phyloP scores from a whole-genome alignment of 2,329 filamentous ascomycete genomes.

The Fusarium dimerum region DNA sequence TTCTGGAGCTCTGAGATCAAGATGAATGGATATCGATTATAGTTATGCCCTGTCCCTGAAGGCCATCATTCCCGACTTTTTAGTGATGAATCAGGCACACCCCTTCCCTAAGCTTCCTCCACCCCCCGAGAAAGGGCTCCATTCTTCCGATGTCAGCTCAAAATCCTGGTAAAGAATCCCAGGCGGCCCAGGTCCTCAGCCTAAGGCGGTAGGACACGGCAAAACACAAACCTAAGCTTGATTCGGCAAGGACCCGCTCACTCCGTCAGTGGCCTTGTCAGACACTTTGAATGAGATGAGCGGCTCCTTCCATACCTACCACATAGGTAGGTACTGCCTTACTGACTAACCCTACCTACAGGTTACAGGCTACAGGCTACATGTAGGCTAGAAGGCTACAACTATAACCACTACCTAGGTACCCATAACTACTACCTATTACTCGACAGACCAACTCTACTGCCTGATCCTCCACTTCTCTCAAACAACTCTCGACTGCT shows the following conservation, averaged over 20 bases:
- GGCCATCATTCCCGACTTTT: too few relatives aligned
- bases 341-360: too few relatives aligned
- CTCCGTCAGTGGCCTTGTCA: slow-evolving; percentile 22
- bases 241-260: slow-evolving; percentile 18
- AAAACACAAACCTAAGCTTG: slow-evolving; percentile 22
- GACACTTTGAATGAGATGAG: slow-evolving; percentile 24
- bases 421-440: too few relatives aligned
- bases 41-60: too few relatives aligned
- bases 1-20: too few relatives aligned
- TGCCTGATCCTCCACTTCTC: slow-evolving; percentile 29
- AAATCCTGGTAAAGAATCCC: slow-evolving; percentile 1
- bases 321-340: too few relatives aligned
- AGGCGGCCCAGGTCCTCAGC: slow-evolving; percentile 8
- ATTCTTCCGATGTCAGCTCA: slow-evolving; percentile 7
- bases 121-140: slow-evolving; percentile 1
- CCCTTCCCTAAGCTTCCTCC: neutral
- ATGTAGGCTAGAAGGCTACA: too few relatives aligned
- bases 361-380: neutral
- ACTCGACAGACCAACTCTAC: slow-evolving; percentile 7
- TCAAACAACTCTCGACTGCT: slow-evolving; percentile 6
- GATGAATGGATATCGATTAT: too few relatives aligned
- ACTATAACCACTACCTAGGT: neutral
- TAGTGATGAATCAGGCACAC: neutral
- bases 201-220: slow-evolving; percentile 26
- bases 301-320: slow-evolving; percentile 18